phyloP scores from a whole-genome alignment of 768 basidiomycete species.

The Agaricus blazei region DNA sequence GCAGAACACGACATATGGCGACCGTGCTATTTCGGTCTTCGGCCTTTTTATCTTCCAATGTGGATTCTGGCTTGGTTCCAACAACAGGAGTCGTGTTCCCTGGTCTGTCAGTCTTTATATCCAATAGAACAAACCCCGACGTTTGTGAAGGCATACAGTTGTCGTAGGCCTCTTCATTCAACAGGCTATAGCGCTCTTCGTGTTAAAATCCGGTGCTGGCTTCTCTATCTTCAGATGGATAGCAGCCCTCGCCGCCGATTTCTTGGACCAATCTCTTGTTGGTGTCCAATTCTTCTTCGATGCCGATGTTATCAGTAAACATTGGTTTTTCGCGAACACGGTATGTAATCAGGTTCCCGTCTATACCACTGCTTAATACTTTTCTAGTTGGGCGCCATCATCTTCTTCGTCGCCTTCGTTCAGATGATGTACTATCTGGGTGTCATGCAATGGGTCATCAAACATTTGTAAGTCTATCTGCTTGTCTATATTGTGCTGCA shows the following conservation, averaged over 20 bases:
- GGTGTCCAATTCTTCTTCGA: conserved; percentile 87
- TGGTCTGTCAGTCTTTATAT: conserved; percentile 45
- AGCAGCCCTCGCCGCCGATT: conserved; percentile 75
- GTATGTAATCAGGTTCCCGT: conserved; percentile 29
- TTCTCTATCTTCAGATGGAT: conserved; percentile 83
- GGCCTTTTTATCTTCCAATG: conserved; percentile 79
- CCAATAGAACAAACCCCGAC: not conserved
- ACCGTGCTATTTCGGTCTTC: conserved; percentile 77
- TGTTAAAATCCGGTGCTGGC: conserved; percentile 79
- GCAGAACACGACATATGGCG: conserved; percentile 56
- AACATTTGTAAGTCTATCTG: conserved; percentile 59
- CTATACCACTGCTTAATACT: not conserved
- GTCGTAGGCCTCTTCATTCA: conserved; percentile 84
- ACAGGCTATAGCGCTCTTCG: conserved; percentile 84
- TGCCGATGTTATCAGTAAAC: conserved; percentile 51
- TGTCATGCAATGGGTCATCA: conserved; percentile 92
- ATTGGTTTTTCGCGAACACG: conserved; percentile 85
- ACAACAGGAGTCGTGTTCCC: conserved; percentile 55
- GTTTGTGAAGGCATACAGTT: conserved; percentile 65
- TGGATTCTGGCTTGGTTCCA: conserved; percentile 67
- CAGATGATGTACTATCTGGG: conserved; percentile 90
- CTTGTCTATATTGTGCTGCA: not conserved
- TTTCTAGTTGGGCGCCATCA: conserved; percentile 63
- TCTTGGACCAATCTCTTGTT: conserved; percentile 59
- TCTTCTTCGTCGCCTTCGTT: conserved; percentile 92